Evolutionary conservation across 495 filamentous ascomycete genomes (phyloP).

Genomic region (Penicillium psychrofluorescens): DNA sequence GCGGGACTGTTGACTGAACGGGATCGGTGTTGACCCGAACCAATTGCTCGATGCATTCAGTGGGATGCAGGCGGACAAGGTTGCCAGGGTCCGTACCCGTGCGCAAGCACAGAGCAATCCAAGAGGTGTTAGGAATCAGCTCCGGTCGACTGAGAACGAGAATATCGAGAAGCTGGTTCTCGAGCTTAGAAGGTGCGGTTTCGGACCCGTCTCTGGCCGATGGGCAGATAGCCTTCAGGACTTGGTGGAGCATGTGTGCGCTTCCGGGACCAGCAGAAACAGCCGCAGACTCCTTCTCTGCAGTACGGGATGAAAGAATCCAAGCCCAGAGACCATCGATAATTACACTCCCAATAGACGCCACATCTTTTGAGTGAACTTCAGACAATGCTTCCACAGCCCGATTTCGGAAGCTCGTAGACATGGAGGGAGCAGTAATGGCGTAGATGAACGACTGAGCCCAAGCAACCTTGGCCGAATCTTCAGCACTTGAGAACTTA

Average conservation of each 20-base stretch:
- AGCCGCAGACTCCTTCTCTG: slow-evolving; percentile 73
- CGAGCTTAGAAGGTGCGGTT: slow-evolving; percentile 31
- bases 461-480: slow-evolving; percentile 53
- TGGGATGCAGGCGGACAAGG: slow-evolving; percentile 48
- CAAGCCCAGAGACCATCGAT: slow-evolving; percentile 77
- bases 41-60: slow-evolving; percentile 44
- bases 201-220: slow-evolving; percentile 26
- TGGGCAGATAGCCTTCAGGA: slow-evolving; percentile 66
- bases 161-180: slow-evolving; percentile 62
- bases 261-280: slow-evolving; percentile 58
- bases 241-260: slow-evolving; percentile 43
- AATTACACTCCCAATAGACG: slow-evolving; percentile 49
- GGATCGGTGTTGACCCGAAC: slow-evolving; percentile 32
- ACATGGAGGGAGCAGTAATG: slow-evolving; percentile 53
- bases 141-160: slow-evolving; percentile 72
- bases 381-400: slow-evolving; percentile 50
- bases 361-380: slow-evolving; percentile 49
- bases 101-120: slow-evolving; percentile 81
- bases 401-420: slow-evolving; percentile 50
- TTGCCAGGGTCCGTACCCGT: slow-evolving; percentile 75
- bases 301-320: slow-evolving; percentile 54
- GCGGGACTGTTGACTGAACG: slow-evolving; percentile 31
- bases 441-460: slow-evolving; percentile 73
- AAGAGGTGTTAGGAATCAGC: slow-evolving; percentile 67
- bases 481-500: slow-evolving; percentile 23